These are phyloP conservation scores for Hawksworthiomyces lignivorus DNA, from an alignment of 2,329 filamentous ascomycete genomes.

Conservation along the genomic window DNA sequence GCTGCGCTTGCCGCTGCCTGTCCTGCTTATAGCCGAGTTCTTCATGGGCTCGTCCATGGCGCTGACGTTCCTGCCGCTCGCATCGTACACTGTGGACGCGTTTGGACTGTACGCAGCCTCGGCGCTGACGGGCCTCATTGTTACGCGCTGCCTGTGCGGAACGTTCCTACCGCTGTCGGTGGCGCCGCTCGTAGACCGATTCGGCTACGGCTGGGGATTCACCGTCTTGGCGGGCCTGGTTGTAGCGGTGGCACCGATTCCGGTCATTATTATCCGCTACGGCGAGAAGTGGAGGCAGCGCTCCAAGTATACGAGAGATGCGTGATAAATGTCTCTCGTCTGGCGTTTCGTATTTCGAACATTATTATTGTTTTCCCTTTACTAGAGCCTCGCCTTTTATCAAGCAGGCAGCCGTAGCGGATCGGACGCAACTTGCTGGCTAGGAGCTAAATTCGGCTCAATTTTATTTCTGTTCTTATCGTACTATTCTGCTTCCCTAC, in stretches of 20 bases:
- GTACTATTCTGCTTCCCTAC: too few relatives aligned
- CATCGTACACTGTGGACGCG: constrained; percentile 50
- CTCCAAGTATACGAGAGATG: constrained; percentile 40
- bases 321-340: too few relatives aligned
- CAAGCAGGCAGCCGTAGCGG: too few relatives aligned
- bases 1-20: constrained; percentile 30
- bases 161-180: constrained; percentile 48
- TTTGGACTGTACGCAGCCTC: constrained; percentile 49
- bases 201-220: constrained; percentile 47
- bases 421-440: too few relatives aligned
- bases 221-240: constrained; percentile 34
- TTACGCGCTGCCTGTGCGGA: constrained; percentile 46
- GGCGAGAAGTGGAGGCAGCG: constrained; percentile 43
- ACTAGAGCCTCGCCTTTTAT: too few relatives aligned
- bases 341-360: too few relatives aligned
- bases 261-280: constrained; percentile 41
- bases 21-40: constrained; percentile 35
- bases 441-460: too few relatives aligned
- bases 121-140: constrained; percentile 49
- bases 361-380: too few relatives aligned
- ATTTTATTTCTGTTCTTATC: too few relatives aligned
- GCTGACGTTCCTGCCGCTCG: constrained; percentile 41
- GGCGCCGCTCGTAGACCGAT: constrained; percentile 35
- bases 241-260: constrained; percentile 40
- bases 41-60: constrained; percentile 39